phyloP scores from a whole-genome alignment of 2,329 filamentous ascomycete species.

The Bipolaris sorokiniana region DNA sequence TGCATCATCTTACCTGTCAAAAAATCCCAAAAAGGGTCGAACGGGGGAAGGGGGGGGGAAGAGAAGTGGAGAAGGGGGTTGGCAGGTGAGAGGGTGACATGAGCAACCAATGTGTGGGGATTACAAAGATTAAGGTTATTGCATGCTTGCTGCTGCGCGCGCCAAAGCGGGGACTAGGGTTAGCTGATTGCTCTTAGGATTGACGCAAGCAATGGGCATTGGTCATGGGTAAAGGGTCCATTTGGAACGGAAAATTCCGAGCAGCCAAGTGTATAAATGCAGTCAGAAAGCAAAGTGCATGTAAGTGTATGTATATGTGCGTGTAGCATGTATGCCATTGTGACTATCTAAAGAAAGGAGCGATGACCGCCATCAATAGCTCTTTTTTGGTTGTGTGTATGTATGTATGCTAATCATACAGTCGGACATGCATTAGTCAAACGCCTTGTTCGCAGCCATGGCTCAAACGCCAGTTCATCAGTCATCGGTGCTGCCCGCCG shows the following conservation, averaged over 20 bases:
- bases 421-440: neutral
- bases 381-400: neutral
- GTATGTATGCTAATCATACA: neutral
- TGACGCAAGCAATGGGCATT: neutral
- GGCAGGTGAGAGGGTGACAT: no score
- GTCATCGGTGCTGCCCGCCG: constrained; percentile 2
- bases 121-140: neutral
- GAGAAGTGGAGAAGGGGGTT: no score
- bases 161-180: neutral
- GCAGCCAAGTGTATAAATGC: neutral
- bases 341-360: neutral
- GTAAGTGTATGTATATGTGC: neutral
- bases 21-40: no score
- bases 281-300: neutral
- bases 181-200: neutral
- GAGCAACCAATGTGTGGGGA: no score
- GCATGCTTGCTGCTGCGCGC: neutral
- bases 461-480: constrained; percentile 9
- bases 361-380: neutral
- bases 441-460: neutral
- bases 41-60: no score
- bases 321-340: neutral
- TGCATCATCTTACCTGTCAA: no score
- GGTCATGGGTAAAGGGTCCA: neutral
- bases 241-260: neutral